Base-by-base conservation (phyloP, 139 green algal species). In the Edaphochlamys debaryana region DNA sequence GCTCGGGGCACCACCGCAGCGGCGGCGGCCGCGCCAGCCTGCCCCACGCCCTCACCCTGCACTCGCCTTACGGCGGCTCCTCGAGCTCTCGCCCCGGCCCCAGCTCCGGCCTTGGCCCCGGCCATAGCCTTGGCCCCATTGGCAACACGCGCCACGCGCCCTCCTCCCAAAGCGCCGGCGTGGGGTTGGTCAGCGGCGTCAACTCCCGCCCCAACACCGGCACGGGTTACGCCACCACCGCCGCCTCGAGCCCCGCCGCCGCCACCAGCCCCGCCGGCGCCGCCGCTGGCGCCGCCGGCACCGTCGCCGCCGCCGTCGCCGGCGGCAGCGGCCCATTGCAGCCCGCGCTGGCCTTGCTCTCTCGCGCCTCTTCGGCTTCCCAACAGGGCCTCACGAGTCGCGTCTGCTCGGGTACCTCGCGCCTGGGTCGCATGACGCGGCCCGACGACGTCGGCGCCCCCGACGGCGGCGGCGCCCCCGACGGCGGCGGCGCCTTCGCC, bases 371-470 rank as follows among this genome's bases (percentile, higher is more conserved):
- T 19, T 64, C 48, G n/a, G 32, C 11, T 4, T 71, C 62, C 15
- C 34, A 73, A 13, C 30, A 54, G 13, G 63, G 63, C 9, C 42
- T 73, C 2, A 19, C 45, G n/a, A 37, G 62, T 27, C 62, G 63
- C 34, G 20, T 73, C 3, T 50, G 63, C 32, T 82, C 76, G 36
- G 76, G 76, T 5, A 73, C 76, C 8, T 82, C 76, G 19, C 76
- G 76, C 32, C 76, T 82, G 5, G 76, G 76, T 0, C 76, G 76
- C 32, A 82, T 82, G 76, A 66, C 63, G 29, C 42, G 63, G 2
- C 63, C 63, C n/a, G 42, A 40, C 17, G 63, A 30, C 60, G 60
- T 2, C n/a, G 60, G 58, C 29, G 58, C 27, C 23, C 27, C 25
- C 34, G 58, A 30, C 58, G 23, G 58, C 29, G 58, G 58, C 62